Base-by-base conservation (phyloP, 257 asterid species). In the Striga asiatica region DNA sequence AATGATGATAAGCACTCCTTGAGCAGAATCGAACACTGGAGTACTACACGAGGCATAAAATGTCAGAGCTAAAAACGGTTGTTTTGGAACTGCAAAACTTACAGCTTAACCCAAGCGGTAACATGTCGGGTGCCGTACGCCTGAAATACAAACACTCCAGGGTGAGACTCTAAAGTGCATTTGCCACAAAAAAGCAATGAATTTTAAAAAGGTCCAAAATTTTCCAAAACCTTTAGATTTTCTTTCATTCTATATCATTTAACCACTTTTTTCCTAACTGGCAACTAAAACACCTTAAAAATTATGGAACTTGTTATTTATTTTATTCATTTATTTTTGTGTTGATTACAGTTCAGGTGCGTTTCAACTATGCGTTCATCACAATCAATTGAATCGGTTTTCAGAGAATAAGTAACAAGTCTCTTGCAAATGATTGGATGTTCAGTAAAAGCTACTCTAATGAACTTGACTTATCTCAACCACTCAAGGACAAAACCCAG, bases 11-110 rank as follows among this genome's bases (percentile, higher is more conserved):
- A 32, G 3, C 43, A 16, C 42, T 13, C 41, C 31, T 55, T 68
- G 62, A 66, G 76, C 93, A 92, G 98, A 92, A 81, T 65, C 67
- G 76, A n/a, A 92, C 98, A 43, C 72, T 92, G 71, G 94, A 84
- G 71, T 78, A 87, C 63, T 92, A 92, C 63, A 92, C 97, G 29
- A 77, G 69, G 68, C 75, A 76, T 70, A 79, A 70, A 47, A 25
- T 75, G 29, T 61, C 66, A 3, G 85, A 88, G 72, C 84, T 92
- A 69, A 71, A 73, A 78, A 54, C 23, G 2, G 39, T 85, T 2
- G 88, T 92, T 63, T 65, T 79, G 12, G 81, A 78, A 56, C 71
- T 92, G 74, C 87, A 78, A 65, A 82, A 77, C 21, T 67, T 88
- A 29, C 97, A 92, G 45, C 75, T 82, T 21, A 84, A 84, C 70